Evolutionary conservation across 2,329 filamentous ascomycete genomes (phyloP).

Genomic region (Ilyonectria robusta): DNA sequence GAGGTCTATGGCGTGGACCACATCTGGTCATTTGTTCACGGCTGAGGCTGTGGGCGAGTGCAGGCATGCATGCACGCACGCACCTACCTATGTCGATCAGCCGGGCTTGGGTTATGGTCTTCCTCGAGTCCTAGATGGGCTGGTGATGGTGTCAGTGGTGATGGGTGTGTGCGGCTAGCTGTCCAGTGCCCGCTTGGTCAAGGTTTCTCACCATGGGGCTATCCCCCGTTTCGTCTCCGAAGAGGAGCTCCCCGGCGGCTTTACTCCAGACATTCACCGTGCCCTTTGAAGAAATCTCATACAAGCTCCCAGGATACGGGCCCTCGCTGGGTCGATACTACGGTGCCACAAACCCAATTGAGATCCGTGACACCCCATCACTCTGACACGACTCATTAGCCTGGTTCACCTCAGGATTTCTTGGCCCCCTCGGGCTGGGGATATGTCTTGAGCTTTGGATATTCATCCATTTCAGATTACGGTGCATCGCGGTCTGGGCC

Average conservation of each 20-base stretch:
- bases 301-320: slow-evolving; percentile 32
- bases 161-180: background rate
- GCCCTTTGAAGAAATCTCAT: slow-evolving; percentile 18
- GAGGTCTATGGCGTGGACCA: slow-evolving; percentile 19
- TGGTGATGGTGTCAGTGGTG: slow-evolving; percentile 10
- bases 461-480: slow-evolving; percentile 10
- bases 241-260: background rate
- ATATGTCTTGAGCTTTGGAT: slow-evolving; percentile 3
- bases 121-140: slow-evolving; percentile 2
- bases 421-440: slow-evolving; percentile 10
- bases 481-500: slow-evolving; percentile 12
- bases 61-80: slow-evolving; percentile 20
- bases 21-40: slow-evolving; percentile 16
- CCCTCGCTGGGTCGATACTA: slow-evolving; percentile 29
- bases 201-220: background rate
- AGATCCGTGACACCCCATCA: slow-evolving; percentile 44
- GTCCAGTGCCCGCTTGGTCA: background rate
- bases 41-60: slow-evolving; percentile 13
- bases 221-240: background rate
- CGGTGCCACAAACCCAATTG: slow-evolving; percentile 39
- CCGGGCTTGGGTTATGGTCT: slow-evolving; percentile 8
- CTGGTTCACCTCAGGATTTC: slow-evolving; percentile 11
- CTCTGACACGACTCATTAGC: slow-evolving; percentile 8
- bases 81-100: slow-evolving; percentile 20
- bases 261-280: slow-evolving; percentile 18